Conservation (phyloP, 306 rosid genomes). For the Canavalia ensiformis region DNA sequence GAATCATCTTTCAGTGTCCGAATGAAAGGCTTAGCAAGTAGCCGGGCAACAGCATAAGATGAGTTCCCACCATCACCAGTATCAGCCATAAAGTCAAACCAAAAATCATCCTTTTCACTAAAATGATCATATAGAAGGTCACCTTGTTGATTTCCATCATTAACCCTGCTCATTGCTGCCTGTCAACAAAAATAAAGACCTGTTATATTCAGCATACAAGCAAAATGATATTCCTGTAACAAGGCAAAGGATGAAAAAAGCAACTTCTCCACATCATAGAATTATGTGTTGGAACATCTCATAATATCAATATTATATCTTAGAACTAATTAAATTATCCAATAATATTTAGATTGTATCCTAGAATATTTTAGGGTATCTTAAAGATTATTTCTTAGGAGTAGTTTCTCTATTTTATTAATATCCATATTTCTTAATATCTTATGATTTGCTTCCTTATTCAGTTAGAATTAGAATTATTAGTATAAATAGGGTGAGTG, state of each 20-base stretch:
- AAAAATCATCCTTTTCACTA: constrained; percentile 77
- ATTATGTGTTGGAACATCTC: neutral
- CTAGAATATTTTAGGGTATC: no score
- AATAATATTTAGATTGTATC: no score
- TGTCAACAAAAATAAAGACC: constrained; percentile 55
- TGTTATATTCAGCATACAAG: constrained; percentile 35
- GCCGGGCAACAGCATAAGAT: constrained; percentile 87
- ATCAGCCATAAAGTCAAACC: constrained; percentile 99
- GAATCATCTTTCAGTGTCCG: constrained; percentile 64
- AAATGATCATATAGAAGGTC: constrained; percentile 84
- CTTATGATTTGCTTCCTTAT: no score
- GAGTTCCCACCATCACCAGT: constrained; percentile 99
- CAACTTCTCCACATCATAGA: constrained; percentile 36
- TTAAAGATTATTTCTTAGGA: no score
- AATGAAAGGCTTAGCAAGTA: constrained; percentile 91
- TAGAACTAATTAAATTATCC: no score
- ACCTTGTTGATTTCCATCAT: constrained; percentile 63
- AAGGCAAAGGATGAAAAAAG: constrained; percentile 26
- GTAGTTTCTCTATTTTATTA: no score
- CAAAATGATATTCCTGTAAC: constrained; percentile 24
- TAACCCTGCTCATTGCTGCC: constrained; percentile 96
- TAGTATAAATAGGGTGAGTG: no score
- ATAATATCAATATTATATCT: no score
- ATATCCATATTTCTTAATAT: no score
- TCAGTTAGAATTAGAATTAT: no score